A percentile compares a stretch with the other conserved stretches of the same genome.
phyloP scores from a whole-genome alignment of 2,329 filamentous ascomycete genomes.

The Byssochlamys sp. region DNA sequence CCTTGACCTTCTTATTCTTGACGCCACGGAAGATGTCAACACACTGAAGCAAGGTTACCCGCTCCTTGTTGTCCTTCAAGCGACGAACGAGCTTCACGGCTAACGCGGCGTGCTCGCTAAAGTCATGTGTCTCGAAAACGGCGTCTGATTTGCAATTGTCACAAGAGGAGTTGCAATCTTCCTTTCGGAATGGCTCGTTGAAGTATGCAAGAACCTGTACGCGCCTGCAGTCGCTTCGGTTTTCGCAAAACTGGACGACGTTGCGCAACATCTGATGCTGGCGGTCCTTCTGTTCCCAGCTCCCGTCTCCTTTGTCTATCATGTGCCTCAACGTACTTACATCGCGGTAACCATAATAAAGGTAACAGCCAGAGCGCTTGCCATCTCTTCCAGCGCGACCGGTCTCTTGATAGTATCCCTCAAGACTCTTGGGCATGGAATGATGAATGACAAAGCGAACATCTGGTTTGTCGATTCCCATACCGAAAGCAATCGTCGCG shows the following conservation, averaged over 20 bases:
- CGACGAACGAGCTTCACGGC: constrained; percentile 59
- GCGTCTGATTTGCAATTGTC: constrained; percentile 77
- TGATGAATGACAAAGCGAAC: constrained; percentile 95
- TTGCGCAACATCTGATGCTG: constrained; percentile 76
- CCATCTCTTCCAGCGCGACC: constrained; percentile 89
- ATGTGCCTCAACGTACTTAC: constrained; percentile 63
- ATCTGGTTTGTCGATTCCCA: constrained; percentile 98
- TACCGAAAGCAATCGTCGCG: constrained; percentile 95
- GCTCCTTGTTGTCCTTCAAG: constrained; percentile 36
- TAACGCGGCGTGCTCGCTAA: constrained; percentile 62
- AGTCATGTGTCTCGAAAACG: constrained; percentile 64
- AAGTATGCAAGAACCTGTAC: constrained; percentile 90
- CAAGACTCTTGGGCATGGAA: constrained; percentile 82
- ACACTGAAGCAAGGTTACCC: constrained; percentile 67
- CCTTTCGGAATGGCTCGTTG: constrained; percentile 66
- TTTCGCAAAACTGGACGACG: constrained; percentile 82
- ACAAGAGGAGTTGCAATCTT: constrained; percentile 64
- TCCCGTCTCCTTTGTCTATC: constrained; percentile 73
- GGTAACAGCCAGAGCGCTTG: constrained; percentile 73
- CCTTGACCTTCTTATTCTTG: constrained; percentile 49
- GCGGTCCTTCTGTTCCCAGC: constrained; percentile 67
- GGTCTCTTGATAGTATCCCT: constrained; percentile 97
- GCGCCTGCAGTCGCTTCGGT: constrained; percentile 74
- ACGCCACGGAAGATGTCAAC: constrained; percentile 74
- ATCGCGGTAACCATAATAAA: constrained; percentile 79